Base-by-base conservation (phyloP, 495 filamentous ascomycete genomes). In the Lasiosphaeria miniovina region DNA sequence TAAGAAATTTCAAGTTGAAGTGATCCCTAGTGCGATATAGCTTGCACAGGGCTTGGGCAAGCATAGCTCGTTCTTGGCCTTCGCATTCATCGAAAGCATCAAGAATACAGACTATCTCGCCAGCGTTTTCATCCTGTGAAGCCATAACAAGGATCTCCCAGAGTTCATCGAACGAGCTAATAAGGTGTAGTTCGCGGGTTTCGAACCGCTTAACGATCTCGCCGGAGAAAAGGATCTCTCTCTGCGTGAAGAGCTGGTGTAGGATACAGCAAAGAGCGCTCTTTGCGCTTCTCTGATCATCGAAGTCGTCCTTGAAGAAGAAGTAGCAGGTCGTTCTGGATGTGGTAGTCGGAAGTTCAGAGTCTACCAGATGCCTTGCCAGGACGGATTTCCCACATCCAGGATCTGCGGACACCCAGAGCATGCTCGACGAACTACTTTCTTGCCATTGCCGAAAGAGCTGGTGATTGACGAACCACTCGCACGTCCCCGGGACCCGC, bases 381-480 rank as follows among this genome's bases (percentile, higher is more conserved):
- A 57, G 40, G 6, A 57, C 54, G 3, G 54, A 57, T 14, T 57
- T 57, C 6, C 54, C 54, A 14, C 54, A 48, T 6, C 54, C 54
- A 34, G 54, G 54, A 35, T 57, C 54, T 17, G 38, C 54, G 3
- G 54, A 57, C 3, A 57, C 4, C 54, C 54, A 57, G 4, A 57
- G 43, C 2, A 57, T 33, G n/a, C 31, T 41, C n/a, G 54, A 32
- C 3, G 54, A 10, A 7, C 35, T 15, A 15, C 34, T n/a, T 10
- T 4, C 41, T 14, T n/a, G 11, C 54, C 54, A 57, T 7, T 32
- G 11, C 17, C 36, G 17, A 32, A 48, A 57, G 7, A 32, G 48
- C 34, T 24, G n/a, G 32, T 57, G 54, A 8, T 48, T 5, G 4
- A 57, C 40, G 3, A 57, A 33, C 54, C 54, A 57, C 24, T 14